Conservation (phyloP, 768 basidiomycete species). For the Hydnomerulius pinastri region DNA sequence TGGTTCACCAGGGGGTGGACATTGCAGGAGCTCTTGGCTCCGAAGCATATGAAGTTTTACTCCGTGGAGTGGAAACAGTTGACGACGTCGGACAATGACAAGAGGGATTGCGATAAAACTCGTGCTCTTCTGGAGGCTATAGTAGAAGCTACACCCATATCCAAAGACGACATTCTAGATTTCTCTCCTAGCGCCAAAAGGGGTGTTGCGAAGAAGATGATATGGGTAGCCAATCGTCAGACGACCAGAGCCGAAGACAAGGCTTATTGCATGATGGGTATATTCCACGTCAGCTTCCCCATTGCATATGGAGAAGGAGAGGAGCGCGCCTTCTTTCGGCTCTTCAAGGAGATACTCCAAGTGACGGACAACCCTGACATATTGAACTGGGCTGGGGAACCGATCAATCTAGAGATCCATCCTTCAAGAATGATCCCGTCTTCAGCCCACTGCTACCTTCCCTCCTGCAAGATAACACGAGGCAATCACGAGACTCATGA, state of each 20-base stretch:
- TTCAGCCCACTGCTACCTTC: constrained; percentile 6
- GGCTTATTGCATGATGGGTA: constrained; percentile 19
- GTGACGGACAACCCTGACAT: not conserved
- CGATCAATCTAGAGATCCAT: not conserved
- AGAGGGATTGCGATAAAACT: not conserved
- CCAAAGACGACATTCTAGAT: not conserved
- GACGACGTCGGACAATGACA: constrained; percentile 4
- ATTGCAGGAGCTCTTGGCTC: constrained; percentile 18
- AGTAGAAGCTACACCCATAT: not conserved
- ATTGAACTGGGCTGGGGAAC: constrained; percentile 2
- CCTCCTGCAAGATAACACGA: too few relatives aligned
- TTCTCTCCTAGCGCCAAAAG: constrained; percentile 1
- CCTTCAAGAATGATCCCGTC: constrained; percentile 10
- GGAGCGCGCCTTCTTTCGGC: constrained; percentile 11
- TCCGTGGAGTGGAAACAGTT: constrained; percentile 10
- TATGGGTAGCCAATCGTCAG: constrained; percentile 14
- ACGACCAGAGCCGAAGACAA: constrained; percentile 20
- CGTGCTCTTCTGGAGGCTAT: not conserved
- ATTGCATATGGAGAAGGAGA: constrained; percentile 20
- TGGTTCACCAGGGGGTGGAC: constrained; percentile 20
- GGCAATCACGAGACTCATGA: too few relatives aligned
- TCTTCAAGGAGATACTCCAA: constrained; percentile 6
- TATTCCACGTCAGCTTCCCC: constrained; percentile 15
- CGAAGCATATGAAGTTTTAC: constrained; percentile 13
- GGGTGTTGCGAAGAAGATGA: constrained; percentile 5